Percentiles rank a stretch among this genome's conserved stretches.
Evolutionary conservation across 352 stramenopile species (phyloP).

Genomic region (Salisapilia sapeloensis): DNA sequence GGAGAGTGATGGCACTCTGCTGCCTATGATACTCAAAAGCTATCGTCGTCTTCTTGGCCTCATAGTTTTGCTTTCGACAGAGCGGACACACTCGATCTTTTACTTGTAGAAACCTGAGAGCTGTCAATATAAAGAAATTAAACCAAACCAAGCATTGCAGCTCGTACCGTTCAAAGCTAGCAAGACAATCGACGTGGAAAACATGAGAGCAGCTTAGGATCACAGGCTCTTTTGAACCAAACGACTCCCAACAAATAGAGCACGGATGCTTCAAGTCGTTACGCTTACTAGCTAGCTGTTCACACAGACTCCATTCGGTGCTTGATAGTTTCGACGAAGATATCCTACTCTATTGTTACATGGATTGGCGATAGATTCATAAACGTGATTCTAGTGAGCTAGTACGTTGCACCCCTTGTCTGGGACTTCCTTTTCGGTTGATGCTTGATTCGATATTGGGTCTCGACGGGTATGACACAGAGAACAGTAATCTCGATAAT

Average conservation of each 20-base stretch:
- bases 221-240: constrained; percentile 58
- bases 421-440: too few species aligned
- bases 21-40: constrained; percentile 30
- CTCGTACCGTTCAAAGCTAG: constrained; percentile 55
- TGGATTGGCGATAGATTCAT: too few species aligned
- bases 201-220: constrained; percentile 80
- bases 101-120: constrained; percentile 41
- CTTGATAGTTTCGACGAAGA: constrained; percentile 35
- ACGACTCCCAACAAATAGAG: constrained; percentile 63
- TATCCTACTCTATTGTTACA: too few species aligned
- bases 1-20: constrained; percentile 12
- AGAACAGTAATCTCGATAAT: too few species aligned
- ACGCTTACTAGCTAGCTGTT: constrained; percentile 38
- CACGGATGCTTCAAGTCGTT: constrained; percentile 51
- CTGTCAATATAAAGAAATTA: background rate
- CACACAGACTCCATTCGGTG: constrained; percentile 55
- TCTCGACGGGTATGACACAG: too few species aligned
- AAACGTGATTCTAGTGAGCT: too few species aligned
- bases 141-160: background rate
- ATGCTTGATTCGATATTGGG: too few species aligned
- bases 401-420: too few species aligned
- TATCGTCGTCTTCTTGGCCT: constrained; percentile 42
- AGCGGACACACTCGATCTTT: constrained; percentile 67
- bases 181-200: constrained; percentile 66
- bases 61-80: constrained; percentile 71